phyloP scores from a whole-genome alignment of 441 rosid genomes.

The Manihot esculenta region DNA sequence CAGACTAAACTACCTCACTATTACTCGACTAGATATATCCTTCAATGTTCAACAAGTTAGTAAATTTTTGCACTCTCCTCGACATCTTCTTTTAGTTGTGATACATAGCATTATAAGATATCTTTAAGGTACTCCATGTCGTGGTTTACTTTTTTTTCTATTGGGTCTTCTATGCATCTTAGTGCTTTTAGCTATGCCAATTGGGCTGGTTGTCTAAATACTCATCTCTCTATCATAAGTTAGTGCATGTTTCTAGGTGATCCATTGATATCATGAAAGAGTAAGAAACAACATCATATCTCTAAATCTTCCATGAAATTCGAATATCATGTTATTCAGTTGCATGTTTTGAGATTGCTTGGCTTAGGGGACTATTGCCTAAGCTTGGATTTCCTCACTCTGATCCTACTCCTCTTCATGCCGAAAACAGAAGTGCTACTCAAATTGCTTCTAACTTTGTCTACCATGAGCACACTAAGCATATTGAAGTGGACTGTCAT shows the following conservation, averaged over 20 bases:
- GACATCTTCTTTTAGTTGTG: background rate
- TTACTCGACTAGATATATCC: too few relatives aligned
- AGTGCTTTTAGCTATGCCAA: background rate
- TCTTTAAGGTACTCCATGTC: background rate
- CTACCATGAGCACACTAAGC: background rate
- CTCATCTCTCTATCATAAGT: background rate
- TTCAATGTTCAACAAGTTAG: too few relatives aligned
- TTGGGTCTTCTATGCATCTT: background rate
- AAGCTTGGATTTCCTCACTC: background rate
- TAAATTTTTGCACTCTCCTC: too few relatives aligned
- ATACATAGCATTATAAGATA: background rate
- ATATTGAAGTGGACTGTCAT: background rate
- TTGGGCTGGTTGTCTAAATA: background rate
- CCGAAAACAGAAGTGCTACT: background rate
- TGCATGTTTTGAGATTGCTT: background rate
- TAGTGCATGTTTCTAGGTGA: background rate
- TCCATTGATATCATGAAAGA: background rate
- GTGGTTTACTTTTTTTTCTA: background rate
- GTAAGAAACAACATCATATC: too few relatives aligned
- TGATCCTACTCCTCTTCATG: too few relatives aligned
- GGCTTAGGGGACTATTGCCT: background rate
- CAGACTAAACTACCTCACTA: too few relatives aligned
- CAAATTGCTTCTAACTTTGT: slow-evolving; percentile 1
- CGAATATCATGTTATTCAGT: background rate
- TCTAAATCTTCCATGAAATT: too few relatives aligned